phyloP scores from a whole-genome alignment of 2,329 filamentous ascomycete species.

The Lecanicillium sp. region DNA sequence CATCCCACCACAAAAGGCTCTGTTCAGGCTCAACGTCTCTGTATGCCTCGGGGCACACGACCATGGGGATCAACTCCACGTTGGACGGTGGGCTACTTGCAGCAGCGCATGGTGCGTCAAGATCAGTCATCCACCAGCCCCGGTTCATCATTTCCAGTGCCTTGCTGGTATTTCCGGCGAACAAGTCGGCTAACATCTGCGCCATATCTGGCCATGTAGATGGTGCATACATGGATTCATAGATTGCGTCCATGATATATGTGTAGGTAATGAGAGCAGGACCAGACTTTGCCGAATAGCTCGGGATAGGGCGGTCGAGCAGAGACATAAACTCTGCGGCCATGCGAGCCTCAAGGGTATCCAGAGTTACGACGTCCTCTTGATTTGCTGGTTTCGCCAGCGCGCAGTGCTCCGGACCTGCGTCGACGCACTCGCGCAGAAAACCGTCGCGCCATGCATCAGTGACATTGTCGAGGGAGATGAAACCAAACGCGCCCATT shows the following conservation, averaged over 20 bases:
- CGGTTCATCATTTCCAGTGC: constrained; percentile 34
- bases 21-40: constrained; percentile 34
- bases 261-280: constrained; percentile 43
- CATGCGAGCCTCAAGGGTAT: constrained; percentile 35
- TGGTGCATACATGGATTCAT: constrained; percentile 38
- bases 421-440: constrained; percentile 42
- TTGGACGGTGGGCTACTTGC: constrained; percentile 24
- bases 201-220: constrained; percentile 33
- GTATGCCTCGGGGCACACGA: constrained; percentile 42
- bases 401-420: constrained; percentile 40
- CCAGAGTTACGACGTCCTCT: constrained; percentile 26
- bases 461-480: constrained; percentile 42
- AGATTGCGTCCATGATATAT: constrained; percentile 32
- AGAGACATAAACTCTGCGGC: constrained; percentile 31
- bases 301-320: constrained; percentile 31
- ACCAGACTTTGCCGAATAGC: constrained; percentile 33
- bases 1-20: constrained; percentile 39
- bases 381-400: constrained; percentile 31
- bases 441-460: constrained; percentile 46
- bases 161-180: constrained; percentile 39
- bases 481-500: constrained; percentile 41
- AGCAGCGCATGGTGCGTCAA: constrained; percentile 25
- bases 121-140: constrained; percentile 36
- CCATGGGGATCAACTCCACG: constrained; percentile 34
- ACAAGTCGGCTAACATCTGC: constrained; percentile 37